These are phyloP conservation scores for Raphidocelis subcapitata DNA, from an alignment of 139 green algal species.

Conservation along the genomic window DNA sequence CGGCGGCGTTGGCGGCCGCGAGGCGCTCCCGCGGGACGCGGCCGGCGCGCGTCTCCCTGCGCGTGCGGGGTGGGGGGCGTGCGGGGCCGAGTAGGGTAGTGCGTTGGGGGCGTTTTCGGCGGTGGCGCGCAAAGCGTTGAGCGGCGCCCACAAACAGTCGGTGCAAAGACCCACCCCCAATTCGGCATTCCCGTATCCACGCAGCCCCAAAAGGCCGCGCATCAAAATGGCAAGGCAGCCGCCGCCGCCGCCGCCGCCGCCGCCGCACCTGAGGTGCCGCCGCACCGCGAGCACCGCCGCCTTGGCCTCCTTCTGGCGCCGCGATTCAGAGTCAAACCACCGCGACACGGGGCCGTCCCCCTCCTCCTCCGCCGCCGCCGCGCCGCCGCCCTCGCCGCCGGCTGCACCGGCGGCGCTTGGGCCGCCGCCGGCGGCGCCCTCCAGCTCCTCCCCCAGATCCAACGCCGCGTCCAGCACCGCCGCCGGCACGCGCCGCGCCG, in stretches of 20 bases:
- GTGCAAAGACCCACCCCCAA: too few species aligned
- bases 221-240: too few species aligned
- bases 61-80: too few species aligned
- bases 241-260: too few species aligned
- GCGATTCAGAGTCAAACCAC: slow-evolving; percentile 37
- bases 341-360: too few species aligned
- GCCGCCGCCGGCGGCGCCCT: too few species aligned
- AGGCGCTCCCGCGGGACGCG: slow-evolving; percentile 29
- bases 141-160: too few species aligned
- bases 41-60: slow-evolving; percentile 26
- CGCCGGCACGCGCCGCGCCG: not conserved
- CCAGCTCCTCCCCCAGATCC: not conserved
- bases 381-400: not conserved
- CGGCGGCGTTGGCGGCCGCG: slow-evolving; percentile 50
- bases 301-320: slow-evolving; percentile 45
- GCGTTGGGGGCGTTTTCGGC: too few species aligned
- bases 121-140: too few species aligned
- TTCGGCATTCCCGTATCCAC: too few species aligned
- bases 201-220: too few species aligned
- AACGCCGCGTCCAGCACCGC: not conserved
- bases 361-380: not conserved
- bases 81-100: too few species aligned
- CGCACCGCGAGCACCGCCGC: slow-evolving; percentile 56
- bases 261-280: slow-evolving; percentile 38
- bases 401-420: not conserved